These are phyloP conservation scores for Bimuria novae-zelandiae DNA, from an alignment of 2,329 filamentous ascomycete species.

Conservation along the genomic window DNA sequence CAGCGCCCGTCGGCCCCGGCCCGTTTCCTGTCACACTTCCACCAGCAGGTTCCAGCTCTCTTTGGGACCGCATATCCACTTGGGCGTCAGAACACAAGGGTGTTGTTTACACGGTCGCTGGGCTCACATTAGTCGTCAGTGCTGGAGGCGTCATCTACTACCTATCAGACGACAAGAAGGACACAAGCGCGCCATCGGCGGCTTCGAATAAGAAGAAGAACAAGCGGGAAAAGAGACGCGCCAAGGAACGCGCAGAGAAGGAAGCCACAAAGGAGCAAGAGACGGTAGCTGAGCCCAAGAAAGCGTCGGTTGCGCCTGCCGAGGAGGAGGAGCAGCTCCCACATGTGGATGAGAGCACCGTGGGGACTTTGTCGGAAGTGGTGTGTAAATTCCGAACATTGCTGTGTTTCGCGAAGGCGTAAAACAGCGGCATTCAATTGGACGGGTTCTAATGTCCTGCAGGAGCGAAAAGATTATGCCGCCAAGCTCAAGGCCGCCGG, in stretches of 20 bases:
- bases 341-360: slow-evolving; percentile 53
- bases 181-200: slow-evolving; percentile 34
- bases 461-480: slow-evolving; percentile 85
- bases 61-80: slow-evolving; percentile 87
- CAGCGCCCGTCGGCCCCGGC: slow-evolving; percentile 34
- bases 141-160: slow-evolving; percentile 95
- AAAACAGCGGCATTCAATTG: background rate
- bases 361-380: slow-evolving; percentile 50
- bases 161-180: slow-evolving; percentile 61
- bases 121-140: slow-evolving; percentile 88
- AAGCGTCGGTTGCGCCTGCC: slow-evolving; percentile 44
- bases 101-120: slow-evolving; percentile 93
- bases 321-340: slow-evolving; percentile 54
- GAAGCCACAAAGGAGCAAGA: slow-evolving; percentile 52
- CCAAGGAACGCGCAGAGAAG: slow-evolving; percentile 69
- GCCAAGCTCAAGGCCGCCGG: slow-evolving; percentile 91
- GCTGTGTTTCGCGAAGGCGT: too few species aligned
- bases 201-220: slow-evolving; percentile 67
- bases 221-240: slow-evolving; percentile 89
- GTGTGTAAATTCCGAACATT: slow-evolving; percentile 25
- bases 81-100: slow-evolving; percentile 98
- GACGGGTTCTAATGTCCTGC: slow-evolving; percentile 44
- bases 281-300: slow-evolving; percentile 39
- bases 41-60: slow-evolving; percentile 62
- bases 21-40: slow-evolving; percentile 45